These are phyloP conservation scores for Tardiomyces blankii DNA, from an alignment of 1,139 yeast genomes.

Conservation along the genomic window DNA sequence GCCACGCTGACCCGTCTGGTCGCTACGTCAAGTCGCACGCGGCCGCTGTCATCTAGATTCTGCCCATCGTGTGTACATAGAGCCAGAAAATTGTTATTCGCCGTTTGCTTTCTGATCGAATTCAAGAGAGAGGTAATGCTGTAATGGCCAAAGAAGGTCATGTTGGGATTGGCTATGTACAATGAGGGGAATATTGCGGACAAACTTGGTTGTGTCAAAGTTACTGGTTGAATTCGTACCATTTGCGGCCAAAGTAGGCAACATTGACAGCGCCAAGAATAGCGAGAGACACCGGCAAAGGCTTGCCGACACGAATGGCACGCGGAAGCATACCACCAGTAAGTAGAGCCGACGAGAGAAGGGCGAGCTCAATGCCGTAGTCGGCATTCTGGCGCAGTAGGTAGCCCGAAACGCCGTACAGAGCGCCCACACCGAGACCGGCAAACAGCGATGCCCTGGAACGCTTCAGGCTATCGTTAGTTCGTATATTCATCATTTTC, in stretches of 20 bases:
- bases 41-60: constrained; percentile 30
- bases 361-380: constrained; percentile 72
- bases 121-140: no score
- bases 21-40: constrained; percentile 90
- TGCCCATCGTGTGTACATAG: no score
- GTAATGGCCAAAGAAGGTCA: no score
- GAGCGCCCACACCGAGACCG: constrained; percentile 56
- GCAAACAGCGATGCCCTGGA: constrained; percentile 76
- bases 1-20: constrained; percentile 97
- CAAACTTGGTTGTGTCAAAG: no score
- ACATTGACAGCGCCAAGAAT: constrained; percentile 56
- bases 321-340: constrained; percentile 62
- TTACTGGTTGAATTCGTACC: constrained; percentile 47
- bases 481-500: background rate
- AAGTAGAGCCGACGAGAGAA: constrained; percentile 57
- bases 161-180: no score
- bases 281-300: constrained; percentile 61
- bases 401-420: constrained; percentile 73
- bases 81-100: no score
- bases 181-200: no score
- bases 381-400: constrained; percentile 61
- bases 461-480: constrained; percentile 39
- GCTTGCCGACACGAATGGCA: constrained; percentile 52
- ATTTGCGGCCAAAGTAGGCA: constrained; percentile 61
- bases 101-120: no score